Base-by-base conservation (phyloP, 371 early-diverging fungal species). In the Circinella minor region DNA sequence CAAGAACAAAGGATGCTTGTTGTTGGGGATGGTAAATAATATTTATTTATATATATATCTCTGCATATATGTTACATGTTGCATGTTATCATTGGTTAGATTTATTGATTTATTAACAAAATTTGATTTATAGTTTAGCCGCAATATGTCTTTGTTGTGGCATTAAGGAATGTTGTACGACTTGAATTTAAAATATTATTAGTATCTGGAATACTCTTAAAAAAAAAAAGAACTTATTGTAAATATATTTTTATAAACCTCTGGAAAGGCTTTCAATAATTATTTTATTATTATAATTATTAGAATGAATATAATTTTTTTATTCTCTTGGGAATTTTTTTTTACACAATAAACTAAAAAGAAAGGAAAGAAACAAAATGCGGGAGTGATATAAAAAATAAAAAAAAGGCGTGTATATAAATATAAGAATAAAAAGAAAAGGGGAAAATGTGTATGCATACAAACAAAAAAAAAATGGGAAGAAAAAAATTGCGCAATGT, bases 11-110 rank as follows among this genome's bases (percentile, higher is more conserved):
- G 63, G 82, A 80, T 66, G 78, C 82, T 17, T 82, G 82, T 60
- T 82, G 82, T 55, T 80, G 80, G 80, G 82, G 82, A 61, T 82
- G 82, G 82, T 82, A 77, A 69, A 55, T 17, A 34, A 34, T 17
- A 57, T 18, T 34, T 55, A 9, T 4, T 15, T 55, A 27, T 5
- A 57, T 51, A n/a, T 47, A 15, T 47, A 47, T 47, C 1, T 47
- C 27, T 27, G 2, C 27, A 27, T 27, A 27, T 27, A 27, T 27
- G 27, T 27, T 27, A 27, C 27, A 27, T 27, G 27, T 27, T 27
- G 27, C 27, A 27, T 27, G 27, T 27, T 27, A 27, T 27, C 27
- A 43, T 43, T 43, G 43, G 43, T 9, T 43, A 11, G 43, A 43
- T 9, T 27, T 17, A 5, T 4, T 57, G 27, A 7, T 17, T 57